Conservation (phyloP, 1,284 basidiomycete genomes). For the Mycena citricolor region DNA sequence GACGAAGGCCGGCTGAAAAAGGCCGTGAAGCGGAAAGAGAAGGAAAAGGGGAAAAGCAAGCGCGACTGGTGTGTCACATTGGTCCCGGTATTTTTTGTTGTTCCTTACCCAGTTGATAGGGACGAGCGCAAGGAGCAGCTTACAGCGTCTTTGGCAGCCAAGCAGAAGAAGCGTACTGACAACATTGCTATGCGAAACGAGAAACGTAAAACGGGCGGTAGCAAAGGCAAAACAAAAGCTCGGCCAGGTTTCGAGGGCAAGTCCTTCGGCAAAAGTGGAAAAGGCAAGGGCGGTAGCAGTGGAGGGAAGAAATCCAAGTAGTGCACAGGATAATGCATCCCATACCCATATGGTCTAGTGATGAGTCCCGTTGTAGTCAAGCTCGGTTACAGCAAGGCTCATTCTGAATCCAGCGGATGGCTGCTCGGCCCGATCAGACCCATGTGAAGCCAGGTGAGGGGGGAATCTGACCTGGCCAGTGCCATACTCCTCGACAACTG, state of each 20-base stretch:
- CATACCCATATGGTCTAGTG: too few species aligned
- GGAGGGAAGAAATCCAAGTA: conserved; percentile 25
- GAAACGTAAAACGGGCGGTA: conserved; percentile 63
- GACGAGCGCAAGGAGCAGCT: conserved; percentile 81
- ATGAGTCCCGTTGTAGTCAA: conserved; percentile 24
- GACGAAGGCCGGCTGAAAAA: conserved; percentile 83
- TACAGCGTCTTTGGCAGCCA: conserved; percentile 69
- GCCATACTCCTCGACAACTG: conserved; percentile 24
- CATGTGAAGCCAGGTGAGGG: background rate
- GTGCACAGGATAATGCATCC: too few species aligned
- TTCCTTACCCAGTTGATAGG: conserved; percentile 53
- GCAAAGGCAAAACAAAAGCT: conserved; percentile 58
- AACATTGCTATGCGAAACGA: conserved; percentile 85
- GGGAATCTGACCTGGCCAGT: conserved; percentile 15
- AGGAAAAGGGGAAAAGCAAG: conserved; percentile 80
- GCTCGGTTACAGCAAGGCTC: conserved; percentile 21
- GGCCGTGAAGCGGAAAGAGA: conserved; percentile 87
- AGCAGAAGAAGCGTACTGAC: conserved; percentile 85
- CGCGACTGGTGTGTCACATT: conserved; percentile 77
- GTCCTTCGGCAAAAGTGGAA: conserved; percentile 56
- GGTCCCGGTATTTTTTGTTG: conserved; percentile 6
- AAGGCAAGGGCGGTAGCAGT: conserved; percentile 37
- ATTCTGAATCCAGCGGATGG: conserved; percentile 22
- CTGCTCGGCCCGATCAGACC: conserved; percentile 2
- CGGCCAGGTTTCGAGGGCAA: conserved; percentile 84